These are phyloP conservation scores for Pilaira anomala DNA, from an alignment of 192 early-diverging fungal genomes.

Conservation along the genomic window DNA sequence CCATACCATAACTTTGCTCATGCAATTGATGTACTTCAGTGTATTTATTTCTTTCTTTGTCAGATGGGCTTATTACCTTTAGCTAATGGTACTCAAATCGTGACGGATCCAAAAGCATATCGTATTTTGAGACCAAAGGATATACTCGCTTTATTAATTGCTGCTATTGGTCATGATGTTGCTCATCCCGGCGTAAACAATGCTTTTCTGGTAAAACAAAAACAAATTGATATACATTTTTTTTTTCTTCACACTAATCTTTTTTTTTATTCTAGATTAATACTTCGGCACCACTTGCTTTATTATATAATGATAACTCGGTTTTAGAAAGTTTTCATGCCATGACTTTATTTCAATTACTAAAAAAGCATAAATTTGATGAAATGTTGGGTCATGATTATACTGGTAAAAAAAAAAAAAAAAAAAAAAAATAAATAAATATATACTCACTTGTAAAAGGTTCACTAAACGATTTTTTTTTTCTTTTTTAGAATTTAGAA, in stretches of 20 bases:
- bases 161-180: constrained; percentile 78
- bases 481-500: constrained; percentile 75
- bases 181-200: constrained; percentile 96
- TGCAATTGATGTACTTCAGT: constrained; percentile 91
- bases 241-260: neutral
- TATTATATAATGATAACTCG: constrained; percentile 90
- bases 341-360: constrained; percentile 65
- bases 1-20: constrained; percentile 96
- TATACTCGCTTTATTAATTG: constrained; percentile 69
- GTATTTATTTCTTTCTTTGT: constrained; percentile 79
- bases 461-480: neutral
- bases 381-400: constrained; percentile 22
- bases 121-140: constrained; percentile 54
- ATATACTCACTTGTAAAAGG: neutral
- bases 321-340: constrained; percentile 97
- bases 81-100: constrained; percentile 3
- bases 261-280: constrained; percentile 46
- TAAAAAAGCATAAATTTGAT: constrained; percentile 60
- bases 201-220: constrained; percentile 68
- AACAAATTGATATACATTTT: neutral
- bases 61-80: constrained; percentile 49
- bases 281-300: constrained; percentile 74
- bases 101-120: constrained; percentile 10
- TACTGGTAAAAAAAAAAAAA: constrained; percentile 31
- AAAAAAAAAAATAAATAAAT: constrained; percentile 5